These are phyloP conservation scores for Fusarium sp. DNA, from an alignment of 2,329 filamentous ascomycete genomes.

Conservation along the genomic window DNA sequence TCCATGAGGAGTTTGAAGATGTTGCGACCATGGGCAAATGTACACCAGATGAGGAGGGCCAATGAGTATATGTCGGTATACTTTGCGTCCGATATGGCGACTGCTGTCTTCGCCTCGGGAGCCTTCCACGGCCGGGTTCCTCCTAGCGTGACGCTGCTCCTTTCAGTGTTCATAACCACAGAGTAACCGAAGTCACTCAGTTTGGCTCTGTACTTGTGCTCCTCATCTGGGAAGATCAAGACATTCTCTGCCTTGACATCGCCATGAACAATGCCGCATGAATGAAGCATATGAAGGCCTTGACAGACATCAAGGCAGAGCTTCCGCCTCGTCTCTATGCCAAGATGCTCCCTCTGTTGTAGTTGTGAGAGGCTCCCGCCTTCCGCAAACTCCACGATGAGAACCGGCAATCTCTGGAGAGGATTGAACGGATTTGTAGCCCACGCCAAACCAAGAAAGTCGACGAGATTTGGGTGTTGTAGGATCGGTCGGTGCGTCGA, in stretches of 20 bases:
- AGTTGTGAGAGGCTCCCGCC: not conserved
- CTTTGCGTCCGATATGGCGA: not conserved
- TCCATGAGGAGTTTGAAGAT: not conserved
- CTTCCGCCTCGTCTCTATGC: not conserved
- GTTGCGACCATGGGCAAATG: not conserved
- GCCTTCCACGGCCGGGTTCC: not conserved
- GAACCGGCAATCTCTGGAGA: not conserved
- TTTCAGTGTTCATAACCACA: not conserved
- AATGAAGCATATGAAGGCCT: not conserved
- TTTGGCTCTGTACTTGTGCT: not conserved
- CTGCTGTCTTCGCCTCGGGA: not conserved
- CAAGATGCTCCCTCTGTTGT: not conserved
- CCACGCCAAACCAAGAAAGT: not conserved
- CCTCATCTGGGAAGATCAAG: not conserved
- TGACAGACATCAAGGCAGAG: not conserved
- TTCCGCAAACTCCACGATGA: not conserved
- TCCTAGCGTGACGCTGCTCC: not conserved
- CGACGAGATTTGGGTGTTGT: not conserved
- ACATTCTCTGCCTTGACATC: not conserved
- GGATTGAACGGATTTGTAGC: not conserved
- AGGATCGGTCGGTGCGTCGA: not conserved
- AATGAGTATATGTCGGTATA: not conserved
- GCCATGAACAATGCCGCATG: not conserved
- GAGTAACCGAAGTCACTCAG: not conserved
- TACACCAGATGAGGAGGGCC: not conserved